Percentiles rank a stretch among this genome's conserved stretches.
These are phyloP conservation scores for Entomortierella parvispora DNA, from an alignment of 192 early-diverging fungal genomes.

Conservation along the genomic window DNA sequence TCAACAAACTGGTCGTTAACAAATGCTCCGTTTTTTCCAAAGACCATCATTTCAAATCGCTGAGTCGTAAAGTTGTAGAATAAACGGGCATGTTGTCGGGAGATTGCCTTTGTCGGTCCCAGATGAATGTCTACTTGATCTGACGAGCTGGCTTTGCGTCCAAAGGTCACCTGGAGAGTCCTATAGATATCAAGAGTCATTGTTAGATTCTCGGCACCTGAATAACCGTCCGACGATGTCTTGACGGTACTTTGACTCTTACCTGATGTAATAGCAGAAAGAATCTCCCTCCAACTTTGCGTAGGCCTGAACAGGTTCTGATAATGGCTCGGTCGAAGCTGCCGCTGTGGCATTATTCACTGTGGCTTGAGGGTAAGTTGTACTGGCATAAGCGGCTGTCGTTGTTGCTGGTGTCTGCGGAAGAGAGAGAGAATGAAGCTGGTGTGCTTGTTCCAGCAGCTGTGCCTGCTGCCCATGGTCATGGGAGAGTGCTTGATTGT, in stretches of 20 bases:
- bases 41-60: constrained; percentile 85
- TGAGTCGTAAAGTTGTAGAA: constrained; percentile 84
- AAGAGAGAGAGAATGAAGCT: constrained; percentile 11
- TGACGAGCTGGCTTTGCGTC: constrained; percentile 68
- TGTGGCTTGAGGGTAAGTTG: constrained; percentile 26
- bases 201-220: too few relatives aligned
- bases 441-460: constrained; percentile 6
- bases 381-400: constrained; percentile 2
- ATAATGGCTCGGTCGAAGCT: constrained; percentile 15
- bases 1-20: constrained; percentile 83
- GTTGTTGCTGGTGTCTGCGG: constrained; percentile 13
- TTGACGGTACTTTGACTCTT: too few relatives aligned
- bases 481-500: constrained; percentile 19
- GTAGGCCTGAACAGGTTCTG: constrained; percentile 82
- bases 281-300: constrained; percentile 89
- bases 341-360: constrained; percentile 7
- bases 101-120: constrained; percentile 85
- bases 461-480: constrained; percentile 11
- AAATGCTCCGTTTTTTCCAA: constrained; percentile 90
- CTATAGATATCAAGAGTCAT: too few relatives aligned
- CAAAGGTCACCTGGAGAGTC: constrained; percentile 81
- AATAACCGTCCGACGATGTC: too few relatives aligned
- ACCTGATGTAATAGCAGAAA: constrained; percentile 84
- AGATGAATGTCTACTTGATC: constrained; percentile 86
- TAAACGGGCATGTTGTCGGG: constrained; percentile 84